These are phyloP conservation scores for Zarea fungicola DNA, from an alignment of 2,329 filamentous ascomycete genomes.

Conservation along the genomic window DNA sequence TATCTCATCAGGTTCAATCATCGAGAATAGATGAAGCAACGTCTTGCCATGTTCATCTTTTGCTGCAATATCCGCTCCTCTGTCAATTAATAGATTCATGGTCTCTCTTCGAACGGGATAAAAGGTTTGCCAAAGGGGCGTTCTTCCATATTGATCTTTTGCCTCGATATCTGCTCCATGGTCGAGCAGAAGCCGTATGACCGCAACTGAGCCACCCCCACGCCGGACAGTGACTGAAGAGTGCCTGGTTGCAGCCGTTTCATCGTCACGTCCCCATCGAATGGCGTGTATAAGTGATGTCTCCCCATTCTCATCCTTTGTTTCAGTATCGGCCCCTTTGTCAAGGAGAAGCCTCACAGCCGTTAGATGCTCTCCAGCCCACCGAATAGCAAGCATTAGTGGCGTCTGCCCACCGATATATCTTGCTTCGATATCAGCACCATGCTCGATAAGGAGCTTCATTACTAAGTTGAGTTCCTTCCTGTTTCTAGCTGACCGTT, in stretches of 20 bases:
- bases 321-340: neutral
- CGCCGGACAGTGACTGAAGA: neutral
- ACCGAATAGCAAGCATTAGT: neutral
- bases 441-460: neutral
- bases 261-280: neutral
- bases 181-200: neutral
- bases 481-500: neutral
- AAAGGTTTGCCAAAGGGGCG: neutral
- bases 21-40: neutral
- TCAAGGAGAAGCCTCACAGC: neutral
- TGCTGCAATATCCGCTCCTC: no score
- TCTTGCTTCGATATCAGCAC: neutral
- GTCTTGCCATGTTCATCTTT: neutral
- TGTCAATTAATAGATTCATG: neutral
- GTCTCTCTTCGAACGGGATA: neutral
- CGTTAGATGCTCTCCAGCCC: neutral
- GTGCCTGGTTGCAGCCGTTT: neutral
- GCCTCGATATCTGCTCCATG: neutral
- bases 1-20: neutral
- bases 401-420: neutral
- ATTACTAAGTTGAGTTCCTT: neutral
- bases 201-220: neutral
- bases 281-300: neutral
- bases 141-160: neutral
- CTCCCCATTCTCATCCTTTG: neutral